Evolutionary conservation across 768 basidiomycete genomes (phyloP), one percentile per base, ranked within the genome.

Genomic region (Kwoniella pini): DNA sequence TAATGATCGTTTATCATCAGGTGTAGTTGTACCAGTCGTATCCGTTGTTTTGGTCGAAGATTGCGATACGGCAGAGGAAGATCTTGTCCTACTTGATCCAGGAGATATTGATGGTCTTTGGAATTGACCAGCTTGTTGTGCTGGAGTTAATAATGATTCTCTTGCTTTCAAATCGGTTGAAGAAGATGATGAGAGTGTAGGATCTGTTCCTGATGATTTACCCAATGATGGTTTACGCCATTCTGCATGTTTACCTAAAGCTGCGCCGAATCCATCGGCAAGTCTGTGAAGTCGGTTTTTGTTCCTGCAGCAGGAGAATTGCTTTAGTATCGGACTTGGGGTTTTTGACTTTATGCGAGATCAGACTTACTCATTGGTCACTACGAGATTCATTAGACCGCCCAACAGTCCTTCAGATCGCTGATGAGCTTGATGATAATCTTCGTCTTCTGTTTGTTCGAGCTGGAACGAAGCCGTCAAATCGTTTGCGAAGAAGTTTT

Each of bases 401-500:
- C 92, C 90, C 31, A 81, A 58, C 27, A 80, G 61, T 28, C 70
- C 24, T 68, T 81, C 60, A 87, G 79, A 65, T 70, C 66, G 65
- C 43, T 67, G 71, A 63, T 74, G 56, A 52, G 70, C 72, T 51
- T 70, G 73, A 57, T 77, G 74, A 48, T 78, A 68, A 81, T 85
- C 66, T 81, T 85, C 45, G 26, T 70, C 70, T 4, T 69, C 67
- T 4, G 88, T 81, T 15, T 83, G 81, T 57, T 89, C 87, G 31
- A 96, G 82, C 64, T 85, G 84, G 84, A 96, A 98, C 2, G 93
- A 93, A 0, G 84, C 85, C 0, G 90, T 86, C 63, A 99, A 81
- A 77, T 98, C 96, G 0, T 88, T 85, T 71, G 92, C 93, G 70
- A 97, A 99, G 83, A 99, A 99, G 1, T 89, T 88, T 76, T 99